Conservation (phyloP, 495 filamentous ascomycete genomes). For the Daldinia loculata region DNA sequence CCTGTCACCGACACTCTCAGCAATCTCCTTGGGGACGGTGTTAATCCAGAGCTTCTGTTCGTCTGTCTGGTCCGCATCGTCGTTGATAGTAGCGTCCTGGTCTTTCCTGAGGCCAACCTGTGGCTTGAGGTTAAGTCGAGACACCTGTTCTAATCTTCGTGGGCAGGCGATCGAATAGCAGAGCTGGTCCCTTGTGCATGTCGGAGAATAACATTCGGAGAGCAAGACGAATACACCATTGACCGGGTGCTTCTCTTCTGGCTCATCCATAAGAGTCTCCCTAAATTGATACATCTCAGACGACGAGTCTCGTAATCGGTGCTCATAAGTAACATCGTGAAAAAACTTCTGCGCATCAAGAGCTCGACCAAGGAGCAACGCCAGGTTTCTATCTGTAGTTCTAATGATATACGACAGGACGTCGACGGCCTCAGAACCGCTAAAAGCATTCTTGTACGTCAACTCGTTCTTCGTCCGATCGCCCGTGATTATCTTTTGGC, state of each 20-base stretch:
- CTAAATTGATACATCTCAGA: slow-evolving; percentile 96
- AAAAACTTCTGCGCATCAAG: slow-evolving; percentile 99
- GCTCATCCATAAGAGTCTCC: slow-evolving; percentile 89
- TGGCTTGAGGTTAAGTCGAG: slow-evolving; percentile 88
- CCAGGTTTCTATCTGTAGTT: slow-evolving; percentile 94
- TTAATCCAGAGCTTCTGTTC: slow-evolving; percentile 99
- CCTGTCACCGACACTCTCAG: slow-evolving; percentile 83
- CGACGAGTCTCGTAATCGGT: slow-evolving; percentile 88
- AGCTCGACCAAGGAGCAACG: slow-evolving; percentile 89
- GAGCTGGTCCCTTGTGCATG: slow-evolving; percentile 90
- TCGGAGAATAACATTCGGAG: slow-evolving; percentile 98
- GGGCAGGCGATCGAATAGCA: slow-evolving; percentile 99
- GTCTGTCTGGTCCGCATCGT: slow-evolving; percentile 86
- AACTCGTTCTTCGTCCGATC: slow-evolving; percentile 96
- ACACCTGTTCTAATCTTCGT: slow-evolving; percentile 91
- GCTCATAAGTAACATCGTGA: slow-evolving; percentile 98
- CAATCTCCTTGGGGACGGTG: slow-evolving; percentile 93
- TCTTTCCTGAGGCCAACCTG: slow-evolving; percentile 86
- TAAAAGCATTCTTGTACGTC: slow-evolving; percentile 96
- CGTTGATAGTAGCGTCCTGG: slow-evolving; percentile 74
- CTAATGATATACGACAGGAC: slow-evolving; percentile 93
- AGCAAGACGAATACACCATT: slow-evolving; percentile 97
- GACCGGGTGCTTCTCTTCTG: slow-evolving; percentile 74
- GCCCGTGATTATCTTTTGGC: slow-evolving; percentile 79
- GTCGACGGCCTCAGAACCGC: slow-evolving; percentile 93